Base-by-base conservation (phyloP, 2,329 filamentous ascomycete species). In the Microcyclospora tardicrescens region DNA sequence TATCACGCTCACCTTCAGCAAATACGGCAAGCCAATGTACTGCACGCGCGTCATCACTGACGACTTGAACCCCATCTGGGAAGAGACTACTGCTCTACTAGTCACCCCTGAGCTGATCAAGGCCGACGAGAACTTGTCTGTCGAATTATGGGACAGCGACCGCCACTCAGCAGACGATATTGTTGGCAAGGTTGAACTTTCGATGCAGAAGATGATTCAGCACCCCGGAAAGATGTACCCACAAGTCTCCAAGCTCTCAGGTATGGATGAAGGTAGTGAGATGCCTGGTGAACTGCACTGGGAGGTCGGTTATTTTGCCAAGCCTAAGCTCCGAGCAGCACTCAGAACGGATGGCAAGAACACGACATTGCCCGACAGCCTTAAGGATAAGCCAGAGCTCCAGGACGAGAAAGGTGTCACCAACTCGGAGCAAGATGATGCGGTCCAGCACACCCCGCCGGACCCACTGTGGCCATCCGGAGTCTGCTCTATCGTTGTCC, bases 21-120 rank as follows among this genome's bases (percentile, higher is more conserved):
- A 96, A 60, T 96, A 95, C 51, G 84, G 83, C 40, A 98, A 98
- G 64, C 89, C 89, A 2, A 93, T 94, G 75, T 96, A 94, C 62
- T 95, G 87, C 61, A 96, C 91, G 1, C 79, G 91, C 35, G 87
- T 96, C 37, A 95, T 96, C 46, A 85, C 89, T 37, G 89, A 96
- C 54, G 82, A 95, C 49, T 71, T 94, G 39, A 93, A 96, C 54
- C 91, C 91, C 0, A 71, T 94, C 4, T 96, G 93, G 68, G 83
- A 91, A 53, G 91, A 96, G 62, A 83, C 77, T 2, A 79, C 84
- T 33, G 86, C 84, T 31, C 69, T 96, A 13, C 67, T 95, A 12
- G 84, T 98, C 5, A 94, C 84, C 0, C 74, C 84, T 0, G 87
- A 95, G 47, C 70, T 94, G 38, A 84, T 96, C 66, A 93, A 91